A percentile compares a stretch with the other conserved stretches of the same genome.
These are phyloP conservation scores for Cladosporium sp. DNA, from an alignment of 2,329 filamentous ascomycete species.

Conservation along the genomic window DNA sequence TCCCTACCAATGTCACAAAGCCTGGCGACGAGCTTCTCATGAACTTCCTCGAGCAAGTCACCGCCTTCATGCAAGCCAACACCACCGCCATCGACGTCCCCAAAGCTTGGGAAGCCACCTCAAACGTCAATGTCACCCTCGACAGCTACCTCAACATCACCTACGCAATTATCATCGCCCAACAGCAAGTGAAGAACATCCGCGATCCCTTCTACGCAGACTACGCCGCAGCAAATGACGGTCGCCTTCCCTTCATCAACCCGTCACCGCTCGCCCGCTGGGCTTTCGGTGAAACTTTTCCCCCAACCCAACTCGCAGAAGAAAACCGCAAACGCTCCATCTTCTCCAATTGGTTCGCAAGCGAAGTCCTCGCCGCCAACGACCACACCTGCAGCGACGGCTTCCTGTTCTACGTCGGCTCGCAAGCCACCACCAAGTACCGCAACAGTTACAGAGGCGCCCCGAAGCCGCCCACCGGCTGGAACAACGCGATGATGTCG, in stretches of 20 bases:
- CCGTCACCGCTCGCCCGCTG: constrained; percentile 51
- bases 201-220: constrained; percentile 52
- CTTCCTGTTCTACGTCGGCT: constrained; percentile 52
- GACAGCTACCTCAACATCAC: constrained; percentile 44
- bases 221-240: constrained; percentile 49
- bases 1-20: constrained; percentile 41
- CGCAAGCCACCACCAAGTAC: constrained; percentile 43
- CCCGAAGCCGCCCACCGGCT: constrained; percentile 54
- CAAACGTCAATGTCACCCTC: constrained; percentile 35
- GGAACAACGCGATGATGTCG: constrained; percentile 49
- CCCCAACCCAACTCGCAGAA: constrained; percentile 40
- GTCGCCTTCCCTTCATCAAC: constrained; percentile 51
- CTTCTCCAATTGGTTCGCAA: constrained; percentile 52
- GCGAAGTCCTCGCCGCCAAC: constrained; percentile 45
- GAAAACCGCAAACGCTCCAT: constrained; percentile 53
- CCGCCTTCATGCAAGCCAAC: constrained; percentile 44
- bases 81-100: constrained; percentile 40
- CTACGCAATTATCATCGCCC: constrained; percentile 50
- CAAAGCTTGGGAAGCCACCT: constrained; percentile 38
- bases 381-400: constrained; percentile 50
- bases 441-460: constrained; percentile 46
- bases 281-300: constrained; percentile 47
- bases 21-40: constrained; percentile 43
- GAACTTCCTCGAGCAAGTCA: constrained; percentile 46
- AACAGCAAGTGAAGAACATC: constrained; percentile 50